Percentiles rank a stretch among this genome's conserved stretches.
Conservation (phyloP, 257 asterid genomes). For the Solanum lycopersicoides region DNA sequence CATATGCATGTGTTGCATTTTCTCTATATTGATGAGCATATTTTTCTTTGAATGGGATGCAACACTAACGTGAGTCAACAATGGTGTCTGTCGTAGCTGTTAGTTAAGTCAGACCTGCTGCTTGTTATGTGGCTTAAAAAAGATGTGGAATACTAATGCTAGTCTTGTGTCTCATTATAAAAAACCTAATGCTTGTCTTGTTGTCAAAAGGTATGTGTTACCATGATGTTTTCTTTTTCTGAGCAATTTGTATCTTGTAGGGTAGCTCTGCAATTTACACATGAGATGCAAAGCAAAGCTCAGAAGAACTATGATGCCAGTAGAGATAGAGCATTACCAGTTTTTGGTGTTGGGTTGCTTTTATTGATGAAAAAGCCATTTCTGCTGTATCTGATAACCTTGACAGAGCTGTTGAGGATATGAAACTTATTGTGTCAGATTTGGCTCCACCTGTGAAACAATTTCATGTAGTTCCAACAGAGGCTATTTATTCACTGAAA, state of each 20-base stretch:
- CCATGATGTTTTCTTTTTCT: neutral
- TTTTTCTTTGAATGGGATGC: neutral
- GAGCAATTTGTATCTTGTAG: constrained; percentile 24
- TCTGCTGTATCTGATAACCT: constrained; percentile 17
- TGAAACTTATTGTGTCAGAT: constrained; percentile 41
- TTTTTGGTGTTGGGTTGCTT: constrained; percentile 83
- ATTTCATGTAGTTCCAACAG: constrained; percentile 48
- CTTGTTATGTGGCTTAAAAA: neutral
- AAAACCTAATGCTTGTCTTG: neutral
- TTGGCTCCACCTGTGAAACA: constrained; percentile 61
- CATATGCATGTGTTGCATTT: neutral
- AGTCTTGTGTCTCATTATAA: neutral
- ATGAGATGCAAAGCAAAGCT: constrained; percentile 79
- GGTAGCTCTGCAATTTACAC: constrained; percentile 92
- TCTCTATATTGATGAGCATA: neutral
- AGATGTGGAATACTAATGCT: neutral
- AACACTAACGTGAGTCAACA: neutral
- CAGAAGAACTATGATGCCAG: constrained; percentile 81
- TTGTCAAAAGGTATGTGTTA: neutral
- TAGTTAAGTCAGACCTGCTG: neutral
- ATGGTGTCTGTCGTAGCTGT: neutral
- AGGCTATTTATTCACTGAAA: constrained; percentile 39
- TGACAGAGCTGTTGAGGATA: constrained; percentile 37
- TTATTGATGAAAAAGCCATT: constrained; percentile 48
- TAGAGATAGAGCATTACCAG: constrained; percentile 68